Evolutionary conservation across 768 basidiomycete genomes (phyloP), one percentile per base, ranked within the genome.

Genomic region (Filobasidium wieringae): DNA sequence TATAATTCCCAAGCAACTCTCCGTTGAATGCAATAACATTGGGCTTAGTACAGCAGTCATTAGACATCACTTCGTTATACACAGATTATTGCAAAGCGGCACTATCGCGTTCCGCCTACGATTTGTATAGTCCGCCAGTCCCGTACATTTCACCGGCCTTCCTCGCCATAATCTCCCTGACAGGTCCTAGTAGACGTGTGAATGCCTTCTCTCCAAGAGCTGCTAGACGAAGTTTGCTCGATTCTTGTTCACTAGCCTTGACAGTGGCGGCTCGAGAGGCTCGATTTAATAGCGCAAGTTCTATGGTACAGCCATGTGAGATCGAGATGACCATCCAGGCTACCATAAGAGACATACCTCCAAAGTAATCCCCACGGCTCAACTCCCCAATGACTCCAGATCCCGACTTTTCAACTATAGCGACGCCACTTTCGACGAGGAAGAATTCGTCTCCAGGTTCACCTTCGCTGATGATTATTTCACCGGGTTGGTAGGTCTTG

Each of bases 391-490:
- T 87, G 14, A 80, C 64, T 15, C 54, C 47, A 7, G 51, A 51
- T 17, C 58, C 66, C 43, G 77, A 76, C 76, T 95, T 92, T 43
- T 86, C 86, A 0, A 88, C 91, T 49, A 83, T 77, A 1, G 93
- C 93, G 64, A 87, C 83, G 17, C 93, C 93, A 66, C 88, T 88
- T 72, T 97, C 95, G 31, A 99, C 83, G 62, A 99, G 91, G 79
- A 90, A 99, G 77, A 97, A 97, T 34, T 88, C 91, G 67, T 93
- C 89, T 7, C 95, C 93, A 76, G 88, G 83, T 63, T 99, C 95
- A 55, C 93, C 93, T 73, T 97, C 86, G 49, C 78, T 79, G 53
- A 99, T 89, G 29, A 99, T 88, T 2, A 83, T 81, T 66, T 90
- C 84, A 19, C 89, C 92, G 64, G 90, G 86, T 34, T 79, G 77